These are phyloP conservation scores for Pseudocercospora ulei DNA, from an alignment of 2,329 filamentous ascomycete species.

Conservation along the genomic window DNA sequence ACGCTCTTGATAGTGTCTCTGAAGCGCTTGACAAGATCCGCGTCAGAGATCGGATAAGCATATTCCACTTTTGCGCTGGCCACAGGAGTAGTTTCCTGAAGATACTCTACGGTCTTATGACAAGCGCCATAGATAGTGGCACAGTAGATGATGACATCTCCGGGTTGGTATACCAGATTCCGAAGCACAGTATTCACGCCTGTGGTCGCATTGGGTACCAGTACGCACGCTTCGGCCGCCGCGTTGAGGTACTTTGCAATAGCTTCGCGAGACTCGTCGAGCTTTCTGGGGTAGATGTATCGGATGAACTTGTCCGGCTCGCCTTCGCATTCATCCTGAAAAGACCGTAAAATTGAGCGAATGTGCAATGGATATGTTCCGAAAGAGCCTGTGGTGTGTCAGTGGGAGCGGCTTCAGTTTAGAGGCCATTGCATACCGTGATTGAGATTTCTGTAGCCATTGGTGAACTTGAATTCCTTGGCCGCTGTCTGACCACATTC, in stretches of 20 bases:
- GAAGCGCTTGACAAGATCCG: constrained; percentile 55
- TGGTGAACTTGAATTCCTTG: constrained; percentile 60
- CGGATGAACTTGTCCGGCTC: constrained; percentile 68
- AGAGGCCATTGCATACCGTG: constrained; percentile 49
- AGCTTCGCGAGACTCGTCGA: constrained; percentile 56
- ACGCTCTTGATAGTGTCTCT: constrained; percentile 47
- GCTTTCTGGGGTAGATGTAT: constrained; percentile 52
- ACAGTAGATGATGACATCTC: constrained; percentile 73
- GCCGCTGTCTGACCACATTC: constrained; percentile 39
- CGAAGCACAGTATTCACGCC: constrained; percentile 71
- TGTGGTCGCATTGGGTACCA: constrained; percentile 71
- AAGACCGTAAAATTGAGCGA: constrained; percentile 50
- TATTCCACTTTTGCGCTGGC: constrained; percentile 49
- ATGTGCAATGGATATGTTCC: constrained; percentile 62
- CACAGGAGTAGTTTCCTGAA: constrained; percentile 56
- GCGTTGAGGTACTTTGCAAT: constrained; percentile 59
- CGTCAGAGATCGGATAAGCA: constrained; percentile 60
- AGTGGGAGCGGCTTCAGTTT: constrained; percentile 4
- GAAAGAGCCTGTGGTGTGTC: constrained; percentile 54
- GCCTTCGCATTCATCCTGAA: constrained; percentile 57
- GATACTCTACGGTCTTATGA: constrained; percentile 60
- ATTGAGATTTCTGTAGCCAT: constrained; percentile 63
- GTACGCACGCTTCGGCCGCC: constrained; percentile 57
- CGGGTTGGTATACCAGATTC: constrained; percentile 56
- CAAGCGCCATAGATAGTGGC: constrained; percentile 69